These are phyloP conservation scores for Coelastrella sp. DNA, from an alignment of 139 green algal genomes.

Conservation along the genomic window DNA sequence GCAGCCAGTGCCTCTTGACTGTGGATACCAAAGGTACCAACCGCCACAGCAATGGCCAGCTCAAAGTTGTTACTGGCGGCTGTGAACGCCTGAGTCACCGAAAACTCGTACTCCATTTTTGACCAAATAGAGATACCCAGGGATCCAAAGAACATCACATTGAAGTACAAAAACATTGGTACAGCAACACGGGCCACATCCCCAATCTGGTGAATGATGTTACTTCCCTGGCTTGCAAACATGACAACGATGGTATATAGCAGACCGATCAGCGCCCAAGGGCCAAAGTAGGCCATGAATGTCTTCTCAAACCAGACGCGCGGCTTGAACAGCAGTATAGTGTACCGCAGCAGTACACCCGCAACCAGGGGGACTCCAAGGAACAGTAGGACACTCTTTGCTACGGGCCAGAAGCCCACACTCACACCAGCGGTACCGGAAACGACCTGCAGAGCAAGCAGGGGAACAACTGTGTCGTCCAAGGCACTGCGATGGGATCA, in stretches of 20 bases:
- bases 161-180: conserved; percentile 70
- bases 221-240: conserved; percentile 55
- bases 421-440: not conserved
- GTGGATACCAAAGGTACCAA: conserved; percentile 59
- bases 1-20: conserved; percentile 63
- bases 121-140: conserved; percentile 46
- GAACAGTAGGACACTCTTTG: conserved; percentile 60
- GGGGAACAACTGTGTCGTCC: not conserved
- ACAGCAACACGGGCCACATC: conserved; percentile 59
- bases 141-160: conserved; percentile 56
- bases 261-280: conserved; percentile 57
- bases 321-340: conserved; percentile 9
- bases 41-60: conserved; percentile 68
- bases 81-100: conserved; percentile 58
- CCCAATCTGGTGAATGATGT: conserved; percentile 57
- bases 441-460: conserved; percentile 33
- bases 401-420: conserved; percentile 60
- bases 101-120: conserved; percentile 36
- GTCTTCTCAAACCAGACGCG: conserved; percentile 58
- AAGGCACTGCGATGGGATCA: too few relatives aligned
- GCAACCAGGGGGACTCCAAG: conserved; percentile 54
- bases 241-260: conserved; percentile 74
- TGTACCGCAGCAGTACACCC: conserved; percentile 55
- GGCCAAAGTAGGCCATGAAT: conserved; percentile 66
- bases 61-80: conserved; percentile 72